Evolutionary conservation across 768 basidiomycete genomes (phyloP), one percentile per base, ranked within the genome.

Genomic region (Boletus reticuloceps): DNA sequence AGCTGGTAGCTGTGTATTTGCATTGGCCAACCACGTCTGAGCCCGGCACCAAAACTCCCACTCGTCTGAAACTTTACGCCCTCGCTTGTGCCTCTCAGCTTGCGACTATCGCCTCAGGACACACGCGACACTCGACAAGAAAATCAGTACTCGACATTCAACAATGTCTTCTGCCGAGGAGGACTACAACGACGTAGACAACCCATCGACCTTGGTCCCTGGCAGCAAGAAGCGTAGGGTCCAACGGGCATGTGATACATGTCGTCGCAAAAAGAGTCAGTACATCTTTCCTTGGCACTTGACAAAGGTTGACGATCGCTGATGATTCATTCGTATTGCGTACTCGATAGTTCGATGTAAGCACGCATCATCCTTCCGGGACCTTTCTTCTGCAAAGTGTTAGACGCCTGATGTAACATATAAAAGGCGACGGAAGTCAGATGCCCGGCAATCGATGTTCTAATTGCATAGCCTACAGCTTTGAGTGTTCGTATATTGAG

Each of bases 191-290:
- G 82, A 83, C 22, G 51, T 60, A 8, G 81, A 82, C 1, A 61
- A 56, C 43, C 50, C 62, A 39, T 59, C 64, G 12, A 61, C 65
- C 45, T 17, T 56, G 49, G 3, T 63, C 6, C 76, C 74, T 5
- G 74, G 72, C 19, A 69, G 70, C 19, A 91, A 91, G 76, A 89
- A 88, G 67, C 73, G 89, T 38, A 78, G 83, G 58, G 79, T 91
- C 31, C 87, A 89, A 69, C 73, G 90, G 29, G 90, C 90, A 8
- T 94, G 91, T 65, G 91, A 93, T 64, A 80, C 85, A 0, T 94
- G 91, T 66, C 77, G 91, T 37, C 77, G 89, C 54, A 93, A 92
- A 78, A 94, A 94, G 74, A 85, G 89, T 86, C 54, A 58, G 82
- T 71, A 31, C 16, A 25, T 25, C 25, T 25, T 25, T 4, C 25